Base-by-base conservation (phyloP, 2,329 filamentous ascomycete species). In the Ophiostoma triangulosporum region DNA sequence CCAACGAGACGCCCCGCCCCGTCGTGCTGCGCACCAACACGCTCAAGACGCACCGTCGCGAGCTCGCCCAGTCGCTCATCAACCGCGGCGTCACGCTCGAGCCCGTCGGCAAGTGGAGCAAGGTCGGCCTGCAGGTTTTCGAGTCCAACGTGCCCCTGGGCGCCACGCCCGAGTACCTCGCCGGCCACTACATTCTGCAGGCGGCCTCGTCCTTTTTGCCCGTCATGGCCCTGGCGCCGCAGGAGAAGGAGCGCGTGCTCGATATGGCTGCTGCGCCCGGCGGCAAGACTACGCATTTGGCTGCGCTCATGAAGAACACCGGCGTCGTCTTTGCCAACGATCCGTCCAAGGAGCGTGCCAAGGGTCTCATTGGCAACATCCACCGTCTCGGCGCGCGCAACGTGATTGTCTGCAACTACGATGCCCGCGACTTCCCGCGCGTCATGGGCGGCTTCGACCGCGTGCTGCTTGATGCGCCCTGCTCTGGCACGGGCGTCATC, bases 21-120 rank as follows among this genome's bases (percentile, higher is more conserved):
- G 83, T 98, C 55, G 93, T 98, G 60, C 94, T 98, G 65, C 84
- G 93, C 64, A 97, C 93, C 58, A 98, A 98, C 70, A 98, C 91
- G 8, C 79, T 98, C 56, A 85, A 88, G 61, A 84, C 80, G 35
- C 78, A 83, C 64, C 75, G 81, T 51, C 73, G 81, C 63, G 90
- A 95, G 58, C 83, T 98, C 17, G 93, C 93, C 9, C 90, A 96
- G 68, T 80, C 90, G 1, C 78, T 96, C 56, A 96, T 96, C 75
- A 95, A 95, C 72, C 86, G 91, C 59, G 93, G 93, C 59, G 93
- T 98, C 49, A 94, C 90, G 14, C 79, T 98, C 36, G 91, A 98
- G 69, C 93, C 93, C 2, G 88, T 98, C 17, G 93, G 93, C 57
- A 97, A 97, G 69, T 98, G 93, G 93, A 93, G 86, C 61, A 98